These are phyloP conservation scores for Diutina catenulata DNA, from an alignment of 1,139 yeast genomes.

Conservation along the genomic window DNA sequence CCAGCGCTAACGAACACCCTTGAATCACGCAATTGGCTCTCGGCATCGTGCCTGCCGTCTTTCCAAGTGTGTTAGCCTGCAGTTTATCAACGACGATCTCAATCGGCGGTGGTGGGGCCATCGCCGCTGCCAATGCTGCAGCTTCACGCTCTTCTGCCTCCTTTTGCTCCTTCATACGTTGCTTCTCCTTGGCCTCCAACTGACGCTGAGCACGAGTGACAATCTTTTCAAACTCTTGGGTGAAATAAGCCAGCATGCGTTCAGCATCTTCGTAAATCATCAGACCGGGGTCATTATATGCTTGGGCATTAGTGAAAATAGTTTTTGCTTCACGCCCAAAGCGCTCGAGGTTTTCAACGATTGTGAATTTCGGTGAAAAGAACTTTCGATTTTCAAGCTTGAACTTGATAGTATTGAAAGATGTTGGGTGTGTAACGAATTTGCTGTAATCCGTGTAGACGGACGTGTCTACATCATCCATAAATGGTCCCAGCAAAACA, in stretches of 20 bases:
- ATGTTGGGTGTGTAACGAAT: constrained; percentile 43
- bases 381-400: constrained; percentile 31
- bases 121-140: neutral
- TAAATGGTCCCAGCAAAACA: constrained; percentile 41
- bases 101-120: constrained; percentile 1
- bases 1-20: neutral
- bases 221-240: constrained; percentile 15
- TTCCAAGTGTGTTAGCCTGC: constrained; percentile 16
- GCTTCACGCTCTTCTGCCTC: constrained; percentile 9
- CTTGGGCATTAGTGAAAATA: constrained; percentile 46
- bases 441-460: constrained; percentile 52
- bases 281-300: constrained; percentile 45
- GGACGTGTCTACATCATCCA: constrained; percentile 42
- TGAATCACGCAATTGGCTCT: constrained; percentile 7
- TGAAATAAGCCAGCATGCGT: constrained; percentile 27
- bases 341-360: constrained; percentile 30
- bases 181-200: constrained; percentile 15
- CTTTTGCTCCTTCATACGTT: constrained; percentile 8
- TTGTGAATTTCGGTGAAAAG: constrained; percentile 16
- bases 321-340: constrained; percentile 37
- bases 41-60: constrained; percentile 17
- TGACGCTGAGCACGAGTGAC: constrained; percentile 17
- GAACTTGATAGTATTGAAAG: constrained; percentile 34
- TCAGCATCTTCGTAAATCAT: constrained; percentile 46
- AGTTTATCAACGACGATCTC: constrained; percentile 7